Base-by-base conservation (phyloP, 805 yeast genomes). In the Saturnispora quitensis region DNA sequence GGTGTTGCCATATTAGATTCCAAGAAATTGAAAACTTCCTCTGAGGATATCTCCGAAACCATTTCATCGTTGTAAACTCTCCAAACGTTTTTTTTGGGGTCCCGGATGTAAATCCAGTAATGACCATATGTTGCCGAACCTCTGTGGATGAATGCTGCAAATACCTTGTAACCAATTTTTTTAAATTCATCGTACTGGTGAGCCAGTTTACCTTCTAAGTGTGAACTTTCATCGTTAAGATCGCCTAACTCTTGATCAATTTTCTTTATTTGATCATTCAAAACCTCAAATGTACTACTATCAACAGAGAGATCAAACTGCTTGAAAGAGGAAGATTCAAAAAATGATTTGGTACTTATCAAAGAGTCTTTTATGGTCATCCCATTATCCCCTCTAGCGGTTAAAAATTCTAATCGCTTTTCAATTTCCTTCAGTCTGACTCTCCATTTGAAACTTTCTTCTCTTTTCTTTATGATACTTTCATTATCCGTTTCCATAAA, bases 101-200 rank as follows among this genome's bases (percentile, higher is more conserved):
- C 98, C 53, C 78, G 80, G 55, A 93, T 90, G 64, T 91, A 93
- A 17, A 91, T 79, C 97, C 98, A 93, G 67, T 93, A 93, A 67
- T 93, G 99, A 2, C 99, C 99, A 62, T 87, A 91, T 48, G 89
- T 82, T 0, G 97, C 98, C 61, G 89, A 95, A 6, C 99, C 99
- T 48, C 97, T 73, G 66, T 93, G 99, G 46, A 93, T 89, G 63
- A 93, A 93, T 6, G 91, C 82, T 0, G 98, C 95, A 70, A 90
- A 91, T 12, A 93, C 74, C 0, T 86, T 75, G 67, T 91, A 93
- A 0, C 90, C 95, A 28, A 83, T 75, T 47, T 74, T 68, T 48
- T 74, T 76, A 68, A 85, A 78, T 7, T 73, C 71, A 18, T 73
- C 72, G 63, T 86, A 93, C 58, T 86, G 93, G 31, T 66, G 67